Evolutionary conservation across 2,329 filamentous ascomycete species (phyloP).

Genomic region (Dothideomycetes sp.): DNA sequence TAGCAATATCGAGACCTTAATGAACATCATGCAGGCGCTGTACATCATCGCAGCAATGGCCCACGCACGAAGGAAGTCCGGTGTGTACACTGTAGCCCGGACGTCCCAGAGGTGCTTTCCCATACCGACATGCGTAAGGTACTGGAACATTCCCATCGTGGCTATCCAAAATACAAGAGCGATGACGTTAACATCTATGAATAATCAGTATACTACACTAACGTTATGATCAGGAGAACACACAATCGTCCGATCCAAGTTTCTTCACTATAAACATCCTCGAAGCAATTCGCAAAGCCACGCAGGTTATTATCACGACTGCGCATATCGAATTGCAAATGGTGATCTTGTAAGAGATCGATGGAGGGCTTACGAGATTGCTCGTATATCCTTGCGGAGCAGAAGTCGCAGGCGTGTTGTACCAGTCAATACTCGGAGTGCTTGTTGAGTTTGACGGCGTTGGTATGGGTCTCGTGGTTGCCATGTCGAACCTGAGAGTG

Average conservation of each 20-base stretch:
- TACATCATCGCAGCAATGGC: constrained; percentile 5
- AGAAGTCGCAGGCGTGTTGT: background rate
- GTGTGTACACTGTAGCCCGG: background rate
- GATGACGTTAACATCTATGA: too few species aligned
- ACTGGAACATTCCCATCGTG: constrained; percentile 2
- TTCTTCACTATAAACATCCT: constrained; percentile 4
- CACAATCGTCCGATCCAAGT: constrained; percentile 7
- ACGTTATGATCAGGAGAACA: background rate
- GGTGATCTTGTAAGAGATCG: constrained; percentile 3
- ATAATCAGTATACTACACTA: too few species aligned
- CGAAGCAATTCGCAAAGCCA: constrained; percentile 2
- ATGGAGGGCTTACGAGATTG: constrained; percentile 2
- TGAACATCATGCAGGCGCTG: constrained; percentile 13
- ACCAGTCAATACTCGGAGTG: too few species aligned
- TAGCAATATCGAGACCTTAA: constrained; percentile 6
- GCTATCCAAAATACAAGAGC: too few species aligned
- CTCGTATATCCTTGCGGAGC: constrained; percentile 2
- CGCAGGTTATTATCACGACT: background rate
- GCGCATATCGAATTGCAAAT: constrained; percentile 1
- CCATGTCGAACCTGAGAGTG: too few species aligned
- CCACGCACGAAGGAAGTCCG: constrained; percentile 2
- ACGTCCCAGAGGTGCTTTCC: constrained; percentile 7
- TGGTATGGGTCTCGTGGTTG: too few species aligned
- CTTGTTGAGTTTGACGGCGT: too few species aligned
- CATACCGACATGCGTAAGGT: constrained; percentile 1